Percentiles rank a stretch among this genome's conserved stretches.
Conservation (phyloP, 257 asterid species). For the Knoxia roxburghii region DNA sequence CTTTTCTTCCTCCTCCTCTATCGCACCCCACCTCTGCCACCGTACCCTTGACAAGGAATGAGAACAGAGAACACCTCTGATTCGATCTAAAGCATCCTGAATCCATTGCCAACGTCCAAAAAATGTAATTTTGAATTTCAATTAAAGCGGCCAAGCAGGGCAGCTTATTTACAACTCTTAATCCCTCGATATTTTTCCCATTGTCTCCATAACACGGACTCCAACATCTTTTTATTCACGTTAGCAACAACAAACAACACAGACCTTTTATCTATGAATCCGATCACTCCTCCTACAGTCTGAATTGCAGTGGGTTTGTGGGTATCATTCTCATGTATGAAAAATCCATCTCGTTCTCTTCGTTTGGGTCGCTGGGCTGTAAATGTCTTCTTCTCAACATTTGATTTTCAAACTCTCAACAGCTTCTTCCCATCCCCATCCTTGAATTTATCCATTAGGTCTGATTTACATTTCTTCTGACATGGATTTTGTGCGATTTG, state of each 20-base stretch:
- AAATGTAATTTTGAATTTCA: conserved; percentile 10
- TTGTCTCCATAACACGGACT: background rate
- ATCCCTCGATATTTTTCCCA: background rate
- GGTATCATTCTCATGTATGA: background rate
- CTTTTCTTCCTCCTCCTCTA: no score
- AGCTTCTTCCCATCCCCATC: no score
- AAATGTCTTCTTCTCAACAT: conserved; percentile 35
- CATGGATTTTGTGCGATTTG: conserved; percentile 18
- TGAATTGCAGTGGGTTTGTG: background rate
- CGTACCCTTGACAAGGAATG: no score
- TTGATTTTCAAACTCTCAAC: conserved; percentile 37
- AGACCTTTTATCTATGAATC: conserved; percentile 7
- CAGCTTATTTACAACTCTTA: no score
- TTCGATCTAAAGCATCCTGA: no score
- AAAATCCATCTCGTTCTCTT: no score
- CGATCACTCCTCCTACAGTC: background rate
- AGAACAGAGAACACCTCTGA: no score
- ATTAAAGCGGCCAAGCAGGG: no score
- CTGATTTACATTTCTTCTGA: conserved; percentile 45
- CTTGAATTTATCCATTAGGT: conserved; percentile 47
- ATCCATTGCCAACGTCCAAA: no score
- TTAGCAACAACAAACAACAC: background rate
- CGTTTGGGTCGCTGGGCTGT: conserved; percentile 51
- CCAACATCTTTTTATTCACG: background rate
- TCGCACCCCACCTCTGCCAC: no score